These are phyloP conservation scores for Cyberlindnera sargentensis DNA, from an alignment of 805 yeast species.

Conservation along the genomic window DNA sequence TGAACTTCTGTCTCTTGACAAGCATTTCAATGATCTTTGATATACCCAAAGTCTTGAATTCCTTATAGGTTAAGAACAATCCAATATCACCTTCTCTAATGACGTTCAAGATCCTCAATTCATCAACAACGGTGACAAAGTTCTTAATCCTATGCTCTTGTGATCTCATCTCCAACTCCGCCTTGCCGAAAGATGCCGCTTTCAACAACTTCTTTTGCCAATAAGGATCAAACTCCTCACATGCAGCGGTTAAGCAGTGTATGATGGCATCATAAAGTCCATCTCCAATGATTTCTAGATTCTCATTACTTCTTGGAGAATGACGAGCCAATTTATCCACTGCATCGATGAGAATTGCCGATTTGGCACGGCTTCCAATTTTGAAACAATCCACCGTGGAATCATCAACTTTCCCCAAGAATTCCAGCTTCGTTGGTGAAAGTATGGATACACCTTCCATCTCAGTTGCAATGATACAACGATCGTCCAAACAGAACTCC, in stretches of 20 bases:
- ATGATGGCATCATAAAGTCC: constrained; percentile 54
- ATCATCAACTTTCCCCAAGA: constrained; percentile 55
- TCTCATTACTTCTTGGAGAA: constrained; percentile 78
- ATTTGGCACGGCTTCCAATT: constrained; percentile 78
- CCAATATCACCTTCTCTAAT: constrained; percentile 62
- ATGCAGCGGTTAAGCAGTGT: constrained; percentile 66
- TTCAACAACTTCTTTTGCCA: constrained; percentile 76
- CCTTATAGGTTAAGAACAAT: constrained; percentile 53
- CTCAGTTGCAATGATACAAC: constrained; percentile 37
- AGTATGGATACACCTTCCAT: constrained; percentile 66
- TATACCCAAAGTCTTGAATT: constrained; percentile 46
- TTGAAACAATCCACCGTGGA: constrained; percentile 57
- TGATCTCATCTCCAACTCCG: constrained; percentile 33
- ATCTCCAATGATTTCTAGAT: constrained; percentile 48
- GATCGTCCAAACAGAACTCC: constrained; percentile 43
- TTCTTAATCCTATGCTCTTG: constrained; percentile 31
- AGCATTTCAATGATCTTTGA: constrained; percentile 51
- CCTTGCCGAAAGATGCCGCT: constrained; percentile 85
- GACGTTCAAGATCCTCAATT: constrained; percentile 61
- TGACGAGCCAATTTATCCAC: constrained; percentile 55
- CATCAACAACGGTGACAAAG: constrained; percentile 57
- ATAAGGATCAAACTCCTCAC: constrained; percentile 66
- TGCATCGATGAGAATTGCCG: constrained; percentile 79
- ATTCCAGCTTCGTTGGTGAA: constrained; percentile 46
- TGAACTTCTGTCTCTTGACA: constrained; percentile 50